Evolutionary conservation across 805 yeast species (phyloP).

Genomic region (Barnettozyma pratensis): DNA sequence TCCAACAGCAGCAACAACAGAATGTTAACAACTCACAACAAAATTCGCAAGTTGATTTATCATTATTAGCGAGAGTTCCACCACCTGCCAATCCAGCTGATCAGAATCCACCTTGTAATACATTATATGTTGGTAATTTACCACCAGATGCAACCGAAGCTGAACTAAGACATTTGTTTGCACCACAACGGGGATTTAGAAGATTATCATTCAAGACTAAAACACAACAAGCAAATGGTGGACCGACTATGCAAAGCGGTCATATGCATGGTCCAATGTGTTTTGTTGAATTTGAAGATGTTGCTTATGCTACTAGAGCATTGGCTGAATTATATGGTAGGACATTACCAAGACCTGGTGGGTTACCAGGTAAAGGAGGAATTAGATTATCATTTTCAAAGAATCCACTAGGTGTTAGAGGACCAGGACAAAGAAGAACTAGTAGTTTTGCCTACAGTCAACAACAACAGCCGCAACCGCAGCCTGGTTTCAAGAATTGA

Average conservation of each 20-base stretch:
- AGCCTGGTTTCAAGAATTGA: conserved; percentile 6
- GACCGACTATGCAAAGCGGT: conserved; percentile 16
- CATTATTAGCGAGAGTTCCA: conserved; percentile 72
- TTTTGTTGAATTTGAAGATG: conserved; percentile 97
- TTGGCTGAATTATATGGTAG: conserved; percentile 91
- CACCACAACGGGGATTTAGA: conserved; percentile 89
- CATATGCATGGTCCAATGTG: conserved; percentile 95
- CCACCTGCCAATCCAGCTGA: conserved; percentile 98
- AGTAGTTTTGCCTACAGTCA: conserved; percentile 22
- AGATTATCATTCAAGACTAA: conserved; percentile 88
- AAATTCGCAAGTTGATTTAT: conserved; percentile 51
- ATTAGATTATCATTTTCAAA: conserved; percentile 90
- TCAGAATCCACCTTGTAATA: conserved; percentile 98
- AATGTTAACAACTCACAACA: conserved; percentile 10
- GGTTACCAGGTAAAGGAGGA: conserved; percentile 78
- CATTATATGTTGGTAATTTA: conserved; percentile 91
- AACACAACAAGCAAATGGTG: conserved; percentile 35
- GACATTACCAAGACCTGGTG: conserved; percentile 77
- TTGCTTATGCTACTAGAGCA: conserved; percentile 88
- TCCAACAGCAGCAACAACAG: conserved; percentile 2
- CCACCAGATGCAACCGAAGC: conserved; percentile 97
- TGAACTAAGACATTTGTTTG: conserved; percentile 80
- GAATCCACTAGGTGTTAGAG: conserved; percentile 95
- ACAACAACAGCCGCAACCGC: not conserved
- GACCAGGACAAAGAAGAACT: conserved; percentile 46